Evolutionary conservation across 805 yeast genomes (phyloP), one percentile per base, ranked within the genome.

Genomic region (Starmerella riodocensis): DNA sequence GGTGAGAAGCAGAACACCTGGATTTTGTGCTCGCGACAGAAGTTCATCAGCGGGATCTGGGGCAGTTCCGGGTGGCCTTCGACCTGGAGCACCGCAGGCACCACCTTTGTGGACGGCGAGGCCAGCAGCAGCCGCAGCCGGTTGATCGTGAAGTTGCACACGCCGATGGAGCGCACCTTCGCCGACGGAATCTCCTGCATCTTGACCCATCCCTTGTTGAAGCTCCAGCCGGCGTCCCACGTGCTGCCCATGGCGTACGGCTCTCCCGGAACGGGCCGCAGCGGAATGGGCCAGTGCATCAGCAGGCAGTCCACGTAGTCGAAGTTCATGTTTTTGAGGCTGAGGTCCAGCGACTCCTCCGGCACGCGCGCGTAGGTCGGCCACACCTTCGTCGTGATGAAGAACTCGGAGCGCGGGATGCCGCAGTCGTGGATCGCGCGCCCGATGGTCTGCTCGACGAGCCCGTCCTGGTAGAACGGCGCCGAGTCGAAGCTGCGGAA

Each of bases 401-500:
- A 80, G 21, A 80, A 53, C 34, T 78, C 76, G 22, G 67, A 68
- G 55, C 91, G 69, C 43, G 75, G 73, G 24, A 78, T 63, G 16
- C 44, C 47, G 14, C 45, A 37, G 27, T 47, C 53, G 36, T 70
- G 63, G 21, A 56, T 43, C 6, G 57, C 60, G 12, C 40, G 37
- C 20, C 85, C 85, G 36, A 78, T 74, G 38, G 68, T 69, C 29
- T 54, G 71, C 56, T 80, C 91, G 48, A 46, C 45, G 6, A 11
- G 14, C 11, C 49, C 49, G 30, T 78, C 78, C 9, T 66, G 64
- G 58, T 80, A 80, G 36, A 69, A 67, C 30, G 75, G 73, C 26
- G 93, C 91, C 16, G 82, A 71, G 56, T 81, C 93, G 49, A 82
- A 76, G 58, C 79, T 91, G 50, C 74, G 70, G 62, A 77, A 78